Evolutionary conservation across 352 stramenopile species (phyloP), one percentile per base, ranked within the genome.

Genomic region (Globisporangium echinulatum): DNA sequence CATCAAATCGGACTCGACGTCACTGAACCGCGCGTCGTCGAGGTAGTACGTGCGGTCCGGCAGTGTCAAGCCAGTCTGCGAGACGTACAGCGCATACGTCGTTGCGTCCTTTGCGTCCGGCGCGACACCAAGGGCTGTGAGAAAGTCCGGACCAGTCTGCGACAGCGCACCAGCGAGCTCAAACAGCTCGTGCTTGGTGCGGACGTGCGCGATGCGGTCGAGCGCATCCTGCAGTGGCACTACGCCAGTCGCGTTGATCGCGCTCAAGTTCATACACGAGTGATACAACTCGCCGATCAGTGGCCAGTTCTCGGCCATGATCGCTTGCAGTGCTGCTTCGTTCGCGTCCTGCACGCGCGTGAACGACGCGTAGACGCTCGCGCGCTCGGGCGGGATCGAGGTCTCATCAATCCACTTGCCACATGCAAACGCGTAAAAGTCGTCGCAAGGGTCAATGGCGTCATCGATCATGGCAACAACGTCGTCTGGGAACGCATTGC

Each of bases 31-130:
- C 17, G 70, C 74, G 2, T 77, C 63, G 61, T 98, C 87, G 52
- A 97, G 77, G 66, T 98, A 98, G 61, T 98, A 98, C 65, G 96
- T 71, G 3, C 74, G 79, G 64, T 97, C 88, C 0, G 92, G 92
- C 10, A 98, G 67, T 42, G 79, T 83, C n/a, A 98, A 72, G 0
- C 92, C 82, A 2, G 49, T 76, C 62, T 98, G 91, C 14, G 71
- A 85, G 5, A 94, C 69, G 61, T 97, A 91, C 17, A 90, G 62
- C 17, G 89, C 77, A 53, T 93, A 92, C 48, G 78, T 78, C 13
- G 88, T 87, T 8, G 79, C 84, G 53, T 97, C 83, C 54, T 87
- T 87, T 0, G 92, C 85, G 69, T 98, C 90, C 0, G 89, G 76
- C 46, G 74, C 64, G 0, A 93, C 80, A 9, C 71, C 68, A 10